Conservation (phyloP, 2,329 filamentous ascomycete genomes). For the Davidsoniella eucalypti region DNA sequence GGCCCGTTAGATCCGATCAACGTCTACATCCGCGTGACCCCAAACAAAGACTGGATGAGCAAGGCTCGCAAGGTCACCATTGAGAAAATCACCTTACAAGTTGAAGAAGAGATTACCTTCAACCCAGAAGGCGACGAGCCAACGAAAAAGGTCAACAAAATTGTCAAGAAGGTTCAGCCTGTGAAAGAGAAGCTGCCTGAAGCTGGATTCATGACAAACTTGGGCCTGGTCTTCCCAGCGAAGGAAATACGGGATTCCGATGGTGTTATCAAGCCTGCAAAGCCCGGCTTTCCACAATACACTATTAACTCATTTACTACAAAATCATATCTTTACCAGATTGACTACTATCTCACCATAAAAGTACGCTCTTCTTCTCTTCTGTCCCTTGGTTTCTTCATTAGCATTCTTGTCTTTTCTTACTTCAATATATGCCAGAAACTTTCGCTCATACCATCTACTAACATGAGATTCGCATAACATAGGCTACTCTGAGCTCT, state of each 20-base stretch:
- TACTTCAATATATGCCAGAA: background rate
- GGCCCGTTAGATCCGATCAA: constrained; percentile 88
- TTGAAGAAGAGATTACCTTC: constrained; percentile 97
- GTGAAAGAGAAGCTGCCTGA: constrained; percentile 79
- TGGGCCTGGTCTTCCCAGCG: constrained; percentile 78
- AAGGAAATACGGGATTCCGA: constrained; percentile 78
- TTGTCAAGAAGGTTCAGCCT: constrained; percentile 67
- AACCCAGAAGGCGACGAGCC: constrained; percentile 96
- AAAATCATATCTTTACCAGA: constrained; percentile 86
- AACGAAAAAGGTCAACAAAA: constrained; percentile 70
- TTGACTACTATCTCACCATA: constrained; percentile 89
- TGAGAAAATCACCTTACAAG: constrained; percentile 79
- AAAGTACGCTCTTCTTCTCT: constrained; percentile 45
- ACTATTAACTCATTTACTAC: constrained; percentile 85
- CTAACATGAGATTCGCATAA: too few relatives aligned
- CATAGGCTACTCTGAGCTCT: constrained; percentile 41
- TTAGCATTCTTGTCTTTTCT: background rate
- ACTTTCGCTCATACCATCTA: background rate
- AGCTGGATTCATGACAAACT: constrained; percentile 79
- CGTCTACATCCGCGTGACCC: constrained; percentile 85
- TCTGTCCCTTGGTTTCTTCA: background rate
- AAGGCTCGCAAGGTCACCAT: constrained; percentile 90
- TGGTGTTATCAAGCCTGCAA: constrained; percentile 71
- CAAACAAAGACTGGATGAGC: constrained; percentile 77
- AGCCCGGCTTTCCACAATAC: constrained; percentile 77